phyloP scores from a whole-genome alignment of 179 eudicot genomes.

The Nepenthes alata region DNA sequence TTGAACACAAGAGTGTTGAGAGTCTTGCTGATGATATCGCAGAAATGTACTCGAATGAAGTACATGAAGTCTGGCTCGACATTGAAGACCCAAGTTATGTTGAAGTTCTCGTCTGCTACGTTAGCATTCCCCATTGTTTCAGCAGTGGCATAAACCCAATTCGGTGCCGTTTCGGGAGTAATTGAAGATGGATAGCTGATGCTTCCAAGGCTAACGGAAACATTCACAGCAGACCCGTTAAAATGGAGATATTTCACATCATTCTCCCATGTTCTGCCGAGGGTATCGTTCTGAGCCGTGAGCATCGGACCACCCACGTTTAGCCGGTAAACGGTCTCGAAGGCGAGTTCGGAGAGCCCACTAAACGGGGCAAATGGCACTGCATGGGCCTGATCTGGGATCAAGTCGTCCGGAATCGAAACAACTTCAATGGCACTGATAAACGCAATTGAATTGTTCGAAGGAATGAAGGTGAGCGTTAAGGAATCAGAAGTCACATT shows the following conservation, averaged over 20 bases:
- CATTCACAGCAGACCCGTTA: constrained; percentile 52
- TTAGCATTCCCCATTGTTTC: constrained; percentile 61
- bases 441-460: constrained; percentile 57
- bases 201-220: constrained; percentile 37
- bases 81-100: constrained; percentile 55
- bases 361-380: constrained; percentile 29
- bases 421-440: constrained; percentile 70
- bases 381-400: constrained; percentile 45
- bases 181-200: constrained; percentile 36
- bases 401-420: constrained; percentile 42
- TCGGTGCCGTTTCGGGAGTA: constrained; percentile 43
- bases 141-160: constrained; percentile 63
- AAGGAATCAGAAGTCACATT: constrained; percentile 56
- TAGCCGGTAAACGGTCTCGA: constrained; percentile 64
- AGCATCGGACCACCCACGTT: constrained; percentile 72
- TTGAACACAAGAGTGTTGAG: constrained; percentile 45
- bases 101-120: constrained; percentile 45
- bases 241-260: constrained; percentile 50
- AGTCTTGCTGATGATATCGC: constrained; percentile 51
- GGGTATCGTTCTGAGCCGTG: constrained; percentile 57
- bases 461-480: constrained; percentile 45
- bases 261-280: constrained; percentile 65
- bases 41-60: constrained; percentile 55
- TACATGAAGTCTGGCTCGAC: constrained; percentile 61
- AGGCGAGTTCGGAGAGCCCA: constrained; percentile 39